Evolutionary conservation across 495 filamentous ascomycete genomes (phyloP).

Genomic region (Tuber borchii): DNA sequence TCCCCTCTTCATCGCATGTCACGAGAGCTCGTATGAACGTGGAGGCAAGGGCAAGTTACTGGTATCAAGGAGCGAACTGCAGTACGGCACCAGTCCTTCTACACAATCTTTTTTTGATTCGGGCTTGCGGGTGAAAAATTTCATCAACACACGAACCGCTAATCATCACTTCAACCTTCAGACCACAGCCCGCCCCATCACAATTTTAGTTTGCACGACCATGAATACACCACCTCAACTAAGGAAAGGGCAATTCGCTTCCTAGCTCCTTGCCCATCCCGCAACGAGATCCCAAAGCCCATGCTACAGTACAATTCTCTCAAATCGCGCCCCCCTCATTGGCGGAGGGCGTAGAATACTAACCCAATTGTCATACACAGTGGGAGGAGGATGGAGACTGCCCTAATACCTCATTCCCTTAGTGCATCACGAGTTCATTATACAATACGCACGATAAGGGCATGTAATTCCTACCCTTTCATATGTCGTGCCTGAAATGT

Average conservation of each 20-base stretch:
- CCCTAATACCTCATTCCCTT: not conserved
- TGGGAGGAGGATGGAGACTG: not conserved
- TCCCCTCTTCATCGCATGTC: not conserved
- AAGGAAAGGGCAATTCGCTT: not conserved
- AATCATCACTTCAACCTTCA: not conserved
- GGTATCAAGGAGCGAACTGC: not conserved
- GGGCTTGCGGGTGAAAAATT: not conserved
- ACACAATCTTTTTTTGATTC: not conserved
- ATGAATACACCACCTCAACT: not conserved
- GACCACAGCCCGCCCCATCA: not conserved
- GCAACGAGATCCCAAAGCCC: not conserved
- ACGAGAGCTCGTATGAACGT: not conserved
- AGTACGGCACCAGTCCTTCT: no score
- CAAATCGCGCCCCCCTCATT: not conserved
- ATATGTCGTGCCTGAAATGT: not conserved
- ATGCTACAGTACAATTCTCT: not conserved
- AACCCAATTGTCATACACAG: not conserved
- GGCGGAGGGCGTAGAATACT: not conserved
- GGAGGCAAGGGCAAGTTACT: not conserved
- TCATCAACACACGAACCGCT: not conserved
- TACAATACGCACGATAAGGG: not conserved
- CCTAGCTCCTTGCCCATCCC: no score
- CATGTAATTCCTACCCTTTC: not conserved
- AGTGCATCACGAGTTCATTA: not conserved
- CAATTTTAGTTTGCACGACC: not conserved